phyloP scores from a whole-genome alignment of 176 grass and related monocot species.

The Cymbopogon citratus region DNA sequence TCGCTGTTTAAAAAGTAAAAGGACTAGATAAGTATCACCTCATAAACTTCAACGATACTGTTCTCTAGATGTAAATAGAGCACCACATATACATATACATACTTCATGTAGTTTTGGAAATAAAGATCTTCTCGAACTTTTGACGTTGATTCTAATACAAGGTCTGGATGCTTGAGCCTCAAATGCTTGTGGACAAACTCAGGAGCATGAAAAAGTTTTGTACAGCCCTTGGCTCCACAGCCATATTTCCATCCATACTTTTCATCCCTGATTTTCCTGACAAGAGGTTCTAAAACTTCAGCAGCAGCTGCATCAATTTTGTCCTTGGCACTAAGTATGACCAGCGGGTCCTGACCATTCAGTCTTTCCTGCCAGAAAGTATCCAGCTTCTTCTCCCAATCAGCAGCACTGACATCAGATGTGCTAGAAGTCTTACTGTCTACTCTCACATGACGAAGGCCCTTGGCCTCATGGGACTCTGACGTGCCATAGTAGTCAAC shows the following conservation, averaged over 20 bases:
- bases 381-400: conserved; percentile 97
- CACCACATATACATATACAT: conserved; percentile 16
- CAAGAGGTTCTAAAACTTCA: conserved; percentile 78
- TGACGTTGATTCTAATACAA: conserved; percentile 85
- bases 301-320: conserved; percentile 90
- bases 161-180: conserved; percentile 85
- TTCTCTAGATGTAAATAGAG: conserved; percentile 14
- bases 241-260: conserved; percentile 99
- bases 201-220: conserved; percentile 98
- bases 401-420: conserved; percentile 48
- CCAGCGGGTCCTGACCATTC: conserved; percentile 76
- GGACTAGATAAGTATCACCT: conserved; percentile 15
- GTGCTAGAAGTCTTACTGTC: conserved; percentile 59
- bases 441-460: conserved; percentile 75
- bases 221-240: conserved; percentile 94
- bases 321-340: conserved; percentile 73
- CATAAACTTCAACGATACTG: background rate
- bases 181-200: conserved; percentile 99
- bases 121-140: conserved; percentile 96
- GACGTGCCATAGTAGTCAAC: conserved; percentile 94
- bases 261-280: conserved; percentile 98
- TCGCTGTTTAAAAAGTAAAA: conserved; percentile 59
- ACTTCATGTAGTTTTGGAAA: conserved; percentile 99
- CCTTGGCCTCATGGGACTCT: conserved; percentile 68
- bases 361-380: conserved; percentile 76